phyloP scores from a whole-genome alignment of 257 asterid species.

The Thymus quinquecostatus region DNA sequence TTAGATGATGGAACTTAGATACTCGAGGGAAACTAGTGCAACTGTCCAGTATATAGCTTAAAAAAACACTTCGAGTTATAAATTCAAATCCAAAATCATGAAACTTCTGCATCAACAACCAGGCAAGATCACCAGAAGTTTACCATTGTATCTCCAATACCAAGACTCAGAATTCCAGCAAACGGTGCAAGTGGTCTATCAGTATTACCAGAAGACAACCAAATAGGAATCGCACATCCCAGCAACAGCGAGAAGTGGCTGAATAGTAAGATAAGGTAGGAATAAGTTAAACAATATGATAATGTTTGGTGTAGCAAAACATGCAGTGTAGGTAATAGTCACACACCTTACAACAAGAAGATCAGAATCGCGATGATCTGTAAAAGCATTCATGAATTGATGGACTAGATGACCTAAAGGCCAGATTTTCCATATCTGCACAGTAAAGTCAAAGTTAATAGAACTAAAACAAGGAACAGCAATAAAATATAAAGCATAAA shows the following conservation, averaged over 20 bases:
- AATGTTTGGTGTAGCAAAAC: constrained; percentile 19
- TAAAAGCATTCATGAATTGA: constrained; percentile 96
- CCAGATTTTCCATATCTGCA: constrained; percentile 95
- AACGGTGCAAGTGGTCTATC: constrained; percentile 96
- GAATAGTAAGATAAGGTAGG: constrained; percentile 30
- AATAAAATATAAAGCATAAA: constrained; percentile 12
- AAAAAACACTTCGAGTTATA: constrained; percentile 10
- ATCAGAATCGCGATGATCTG: constrained; percentile 99
- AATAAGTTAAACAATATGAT: constrained; percentile 26
- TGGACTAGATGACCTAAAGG: constrained; percentile 85
- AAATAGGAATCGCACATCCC: constrained; percentile 97
- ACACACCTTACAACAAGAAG: constrained; percentile 87
- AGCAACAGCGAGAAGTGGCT: constrained; percentile 93
- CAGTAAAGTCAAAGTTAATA: constrained; percentile 27
- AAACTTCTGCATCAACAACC: constrained; percentile 5
- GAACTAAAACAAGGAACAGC: not conserved
- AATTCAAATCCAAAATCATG: constrained; percentile 17
- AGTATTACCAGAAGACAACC: constrained; percentile 81
- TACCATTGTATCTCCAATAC: constrained; percentile 99
- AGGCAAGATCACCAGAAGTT: constrained; percentile 27
- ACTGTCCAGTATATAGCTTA: not conserved
- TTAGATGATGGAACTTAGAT: not conserved
- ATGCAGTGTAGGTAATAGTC: constrained; percentile 22
- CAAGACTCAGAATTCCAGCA: constrained; percentile 98
- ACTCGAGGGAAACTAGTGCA: not conserved